These are phyloP conservation scores for Pseudonectria foliicola DNA, from an alignment of 2,329 filamentous ascomycete species.

Conservation along the genomic window DNA sequence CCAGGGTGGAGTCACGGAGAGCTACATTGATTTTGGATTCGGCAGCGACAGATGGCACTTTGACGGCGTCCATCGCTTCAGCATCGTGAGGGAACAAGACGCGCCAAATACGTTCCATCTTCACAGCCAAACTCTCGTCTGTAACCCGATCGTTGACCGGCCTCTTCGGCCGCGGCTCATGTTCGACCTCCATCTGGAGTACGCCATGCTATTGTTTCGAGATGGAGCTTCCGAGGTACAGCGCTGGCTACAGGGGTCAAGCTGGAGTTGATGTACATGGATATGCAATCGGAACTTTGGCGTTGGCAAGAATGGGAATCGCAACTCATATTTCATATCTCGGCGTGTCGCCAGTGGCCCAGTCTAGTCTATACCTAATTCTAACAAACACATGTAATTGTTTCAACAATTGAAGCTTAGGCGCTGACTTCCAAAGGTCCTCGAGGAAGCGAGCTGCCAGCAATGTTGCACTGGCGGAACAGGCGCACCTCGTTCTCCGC, in stretches of 20 bases:
- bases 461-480: slow-evolving; percentile 74
- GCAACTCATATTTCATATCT: too few species aligned
- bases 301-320: too few species aligned
- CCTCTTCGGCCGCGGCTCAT: slow-evolving; percentile 7
- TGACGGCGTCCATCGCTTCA: slow-evolving; percentile 24
- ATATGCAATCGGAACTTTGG: too few species aligned
- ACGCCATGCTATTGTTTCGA: slow-evolving; percentile 20
- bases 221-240: slow-evolving; percentile 18
- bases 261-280: too few species aligned
- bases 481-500: slow-evolving; percentile 64
- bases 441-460: slow-evolving; percentile 51
- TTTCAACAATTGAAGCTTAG: background rate
- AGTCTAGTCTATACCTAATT: too few species aligned
- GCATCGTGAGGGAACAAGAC: slow-evolving; percentile 10
- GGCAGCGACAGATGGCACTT: slow-evolving; percentile 19
- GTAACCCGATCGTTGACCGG: slow-evolving; percentile 19
- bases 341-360: too few species aligned
- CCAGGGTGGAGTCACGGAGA: slow-evolving; percentile 5
- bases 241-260: slow-evolving; percentile 3
- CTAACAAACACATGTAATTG: too few species aligned
- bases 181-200: slow-evolving; percentile 17
- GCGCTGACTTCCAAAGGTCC: slow-evolving; percentile 31
- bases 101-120: slow-evolving; percentile 9
- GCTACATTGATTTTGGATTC: slow-evolving; percentile 24
- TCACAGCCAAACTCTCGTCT: slow-evolving; percentile 16